Conservation (phyloP, 495 filamentous ascomycete species). For the Penicillium cosmopolitanum region DNA sequence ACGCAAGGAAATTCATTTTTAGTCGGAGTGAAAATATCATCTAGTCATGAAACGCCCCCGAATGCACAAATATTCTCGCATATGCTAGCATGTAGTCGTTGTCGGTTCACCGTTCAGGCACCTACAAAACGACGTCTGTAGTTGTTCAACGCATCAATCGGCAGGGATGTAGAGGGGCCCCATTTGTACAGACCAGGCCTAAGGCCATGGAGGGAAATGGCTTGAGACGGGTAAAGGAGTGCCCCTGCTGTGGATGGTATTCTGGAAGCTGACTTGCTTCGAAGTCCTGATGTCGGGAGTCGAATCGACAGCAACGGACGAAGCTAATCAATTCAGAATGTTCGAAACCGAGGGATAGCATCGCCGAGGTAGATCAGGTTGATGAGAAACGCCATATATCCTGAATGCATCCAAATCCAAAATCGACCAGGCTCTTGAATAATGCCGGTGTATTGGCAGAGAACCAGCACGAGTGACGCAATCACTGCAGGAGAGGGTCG, state of each 20-base stretch:
- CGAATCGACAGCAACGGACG: neutral
- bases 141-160: neutral
- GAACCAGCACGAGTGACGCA: neutral
- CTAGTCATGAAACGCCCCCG: neutral
- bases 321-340: neutral
- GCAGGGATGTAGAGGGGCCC: neutral
- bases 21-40: neutral
- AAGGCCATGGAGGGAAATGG: neutral
- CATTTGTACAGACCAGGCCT: neutral
- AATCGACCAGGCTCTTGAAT: neutral
- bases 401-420: neutral
- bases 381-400: neutral
- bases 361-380: neutral
- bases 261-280: neutral
- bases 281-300: neutral
- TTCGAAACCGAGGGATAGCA: neutral
- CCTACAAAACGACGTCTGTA: neutral
- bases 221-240: neutral
- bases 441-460: neutral
- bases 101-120: neutral
- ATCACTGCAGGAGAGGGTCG: conserved; percentile 53
- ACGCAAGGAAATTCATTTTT: neutral
- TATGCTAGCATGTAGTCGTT: neutral
- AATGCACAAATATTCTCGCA: conserved; percentile 1
- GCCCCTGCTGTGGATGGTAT: too few relatives aligned